These are phyloP conservation scores for Brassica cretica DNA, from an alignment of 345 rosid species.

Conservation along the genomic window DNA sequence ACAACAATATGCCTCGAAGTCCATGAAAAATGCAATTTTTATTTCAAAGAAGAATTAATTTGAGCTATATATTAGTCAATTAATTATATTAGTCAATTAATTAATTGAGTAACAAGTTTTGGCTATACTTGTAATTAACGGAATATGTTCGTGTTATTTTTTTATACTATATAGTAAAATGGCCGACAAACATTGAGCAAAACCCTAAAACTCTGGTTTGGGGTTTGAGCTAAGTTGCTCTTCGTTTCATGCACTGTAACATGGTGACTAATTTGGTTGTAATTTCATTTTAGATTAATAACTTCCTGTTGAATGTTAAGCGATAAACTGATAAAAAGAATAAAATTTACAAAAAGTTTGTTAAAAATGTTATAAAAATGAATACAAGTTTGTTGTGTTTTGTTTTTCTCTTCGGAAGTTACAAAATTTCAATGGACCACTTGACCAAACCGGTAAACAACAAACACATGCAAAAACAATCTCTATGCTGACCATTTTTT, in stretches of 20 bases:
- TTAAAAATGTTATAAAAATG: not conserved
- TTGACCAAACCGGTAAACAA: constrained; percentile 17
- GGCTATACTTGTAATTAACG: constrained; percentile 42
- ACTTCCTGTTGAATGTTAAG: not conserved
- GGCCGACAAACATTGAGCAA: constrained; percentile 41
- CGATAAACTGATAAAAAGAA: not conserved
- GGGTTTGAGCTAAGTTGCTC: constrained; percentile 36
- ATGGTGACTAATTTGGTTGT: constrained; percentile 24
- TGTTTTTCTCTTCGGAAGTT: not conserved
- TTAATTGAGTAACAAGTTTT: constrained; percentile 30
- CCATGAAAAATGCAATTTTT: constrained; percentile 38
- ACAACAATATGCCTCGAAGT: constrained; percentile 64
- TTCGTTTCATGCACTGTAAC: constrained; percentile 40
- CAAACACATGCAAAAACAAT: constrained; percentile 10
- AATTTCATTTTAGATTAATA: not conserved
- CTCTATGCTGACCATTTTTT: not conserved
- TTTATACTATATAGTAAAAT: constrained; percentile 2
- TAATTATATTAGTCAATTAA: constrained; percentile 11
- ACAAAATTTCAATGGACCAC: not conserved
- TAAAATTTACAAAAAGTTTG: not conserved
- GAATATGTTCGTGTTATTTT: constrained; percentile 23
- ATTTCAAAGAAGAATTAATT: not conserved
- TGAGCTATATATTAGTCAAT: constrained; percentile 20
- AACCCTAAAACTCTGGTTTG: constrained; percentile 35
- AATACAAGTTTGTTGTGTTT: not conserved